These are phyloP conservation scores for Colletotrichum paranaense DNA, from an alignment of 2,329 filamentous ascomycete species.

Conservation along the genomic window DNA sequence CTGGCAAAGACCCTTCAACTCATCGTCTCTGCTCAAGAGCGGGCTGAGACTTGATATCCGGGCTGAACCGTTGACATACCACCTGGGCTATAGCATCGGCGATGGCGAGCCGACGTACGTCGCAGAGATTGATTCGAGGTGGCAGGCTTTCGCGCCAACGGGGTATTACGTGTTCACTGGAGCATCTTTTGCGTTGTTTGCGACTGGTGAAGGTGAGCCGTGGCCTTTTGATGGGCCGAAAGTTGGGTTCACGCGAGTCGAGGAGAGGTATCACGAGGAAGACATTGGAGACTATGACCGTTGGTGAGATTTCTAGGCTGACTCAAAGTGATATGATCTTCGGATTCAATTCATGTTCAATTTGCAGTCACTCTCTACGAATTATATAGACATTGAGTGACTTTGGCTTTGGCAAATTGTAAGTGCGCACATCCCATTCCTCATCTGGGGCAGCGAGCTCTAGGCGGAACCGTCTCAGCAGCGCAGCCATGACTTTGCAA, in stretches of 20 bases:
- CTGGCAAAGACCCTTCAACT: constrained; percentile 19
- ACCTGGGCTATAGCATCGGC: constrained; percentile 38
- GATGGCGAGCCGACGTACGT: constrained; percentile 28
- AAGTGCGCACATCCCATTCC: too few relatives aligned
- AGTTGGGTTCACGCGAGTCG: constrained; percentile 38
- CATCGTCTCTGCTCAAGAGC: constrained; percentile 1
- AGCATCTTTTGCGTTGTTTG: constrained; percentile 38
- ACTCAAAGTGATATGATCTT: too few relatives aligned
- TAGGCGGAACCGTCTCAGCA: too few relatives aligned
- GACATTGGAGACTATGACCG: constrained; percentile 22
- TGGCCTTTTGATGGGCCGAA: constrained; percentile 37
- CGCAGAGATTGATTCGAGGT: constrained; percentile 3
- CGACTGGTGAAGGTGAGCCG: constrained; percentile 38
- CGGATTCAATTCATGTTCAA: too few relatives aligned
- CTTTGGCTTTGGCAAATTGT: too few relatives aligned
- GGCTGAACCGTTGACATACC: constrained; percentile 37
- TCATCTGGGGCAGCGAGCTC: too few relatives aligned
- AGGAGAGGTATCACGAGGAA: constrained; percentile 38
- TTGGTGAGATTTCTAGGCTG: background rate
- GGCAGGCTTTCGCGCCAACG: constrained; percentile 31
- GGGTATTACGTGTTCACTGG: constrained; percentile 36
- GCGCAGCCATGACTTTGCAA: too few relatives aligned
- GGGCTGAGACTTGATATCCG: constrained; percentile 37
- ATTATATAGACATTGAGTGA: too few relatives aligned
- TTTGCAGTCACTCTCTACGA: too few relatives aligned